Percentiles rank a stretch among this genome's conserved stretches.
These are phyloP conservation scores for Rusavskia elegans DNA, from an alignment of 495 filamentous ascomycete genomes.

Conservation along the genomic window DNA sequence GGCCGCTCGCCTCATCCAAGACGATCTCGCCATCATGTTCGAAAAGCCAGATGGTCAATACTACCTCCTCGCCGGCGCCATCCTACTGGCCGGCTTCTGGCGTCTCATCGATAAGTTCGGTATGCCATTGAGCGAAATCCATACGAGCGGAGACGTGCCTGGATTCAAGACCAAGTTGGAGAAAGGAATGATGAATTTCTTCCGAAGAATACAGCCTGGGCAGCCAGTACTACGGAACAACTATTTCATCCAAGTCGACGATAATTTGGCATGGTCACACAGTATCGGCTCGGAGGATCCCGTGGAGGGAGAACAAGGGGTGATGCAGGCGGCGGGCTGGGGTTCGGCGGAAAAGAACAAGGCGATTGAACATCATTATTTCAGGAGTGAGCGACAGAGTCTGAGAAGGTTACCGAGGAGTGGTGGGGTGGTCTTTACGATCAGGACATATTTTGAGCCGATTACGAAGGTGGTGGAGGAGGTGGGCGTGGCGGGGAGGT, in stretches of 20 bases:
- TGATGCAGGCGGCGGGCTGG: conserved; percentile 44
- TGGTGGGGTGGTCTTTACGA: conserved; percentile 69
- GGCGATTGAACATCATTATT: conserved; percentile 60
- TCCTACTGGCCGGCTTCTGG: conserved; percentile 80
- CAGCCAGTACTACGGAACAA: conserved; percentile 52
- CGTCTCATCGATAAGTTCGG: conserved; percentile 70
- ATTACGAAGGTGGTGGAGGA: conserved; percentile 49
- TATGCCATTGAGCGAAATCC: conserved; percentile 72
- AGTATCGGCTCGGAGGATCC: conserved; percentile 64
- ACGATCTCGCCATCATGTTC: conserved; percentile 80
- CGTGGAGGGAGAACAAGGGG: not conserved
- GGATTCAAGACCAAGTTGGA: conserved; percentile 62
- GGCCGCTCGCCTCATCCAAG: conserved; percentile 58
- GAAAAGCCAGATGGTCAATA: conserved; percentile 67
- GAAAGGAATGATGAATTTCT: conserved; percentile 73
- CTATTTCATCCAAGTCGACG: conserved; percentile 71
- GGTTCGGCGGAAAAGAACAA: conserved; percentile 61
- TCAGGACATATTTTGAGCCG: conserved; percentile 64
- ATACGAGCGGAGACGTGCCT: conserved; percentile 68
- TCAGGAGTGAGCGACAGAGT: conserved; percentile 67
- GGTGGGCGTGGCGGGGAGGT: conserved; percentile 51
- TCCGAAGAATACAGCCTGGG: conserved; percentile 46
- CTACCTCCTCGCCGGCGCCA: conserved; percentile 65
- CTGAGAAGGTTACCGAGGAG: conserved; percentile 54
- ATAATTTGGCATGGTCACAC: conserved; percentile 50